Percentiles rank a stretch among this genome's conserved stretches.
Evolutionary conservation across 345 rosid genomes (phyloP).

Genomic region (Eucalyptus brandiana): DNA sequence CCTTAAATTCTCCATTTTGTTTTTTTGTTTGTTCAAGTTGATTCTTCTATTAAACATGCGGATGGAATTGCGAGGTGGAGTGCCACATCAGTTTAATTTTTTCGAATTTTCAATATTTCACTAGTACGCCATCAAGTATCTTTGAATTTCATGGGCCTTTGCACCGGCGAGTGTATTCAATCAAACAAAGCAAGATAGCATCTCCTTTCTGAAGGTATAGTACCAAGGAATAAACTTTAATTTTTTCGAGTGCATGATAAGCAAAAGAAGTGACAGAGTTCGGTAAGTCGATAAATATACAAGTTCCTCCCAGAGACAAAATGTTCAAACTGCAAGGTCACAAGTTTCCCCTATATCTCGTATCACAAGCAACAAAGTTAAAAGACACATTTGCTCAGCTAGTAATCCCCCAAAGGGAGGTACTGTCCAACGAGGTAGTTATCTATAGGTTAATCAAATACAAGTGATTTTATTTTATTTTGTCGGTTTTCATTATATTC

Average conservation of each 20-base stretch:
- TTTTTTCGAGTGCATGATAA: background rate
- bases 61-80: too few relatives aligned
- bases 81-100: too few relatives aligned
- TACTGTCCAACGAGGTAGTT: background rate
- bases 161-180: background rate
- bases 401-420: background rate
- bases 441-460: background rate
- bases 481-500: rapidly evolving
- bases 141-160: background rate
- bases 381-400: background rate
- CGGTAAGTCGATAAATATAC: background rate
- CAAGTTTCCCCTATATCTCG: background rate
- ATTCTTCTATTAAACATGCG: too few relatives aligned
- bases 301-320: background rate
- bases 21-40: too few relatives aligned
- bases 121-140: background rate
- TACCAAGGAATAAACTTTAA: background rate
- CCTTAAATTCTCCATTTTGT: too few relatives aligned
- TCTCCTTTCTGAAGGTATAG: background rate
- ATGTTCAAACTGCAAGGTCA: background rate
- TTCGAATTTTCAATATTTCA: background rate
- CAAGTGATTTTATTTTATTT: rapidly evolving
- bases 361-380: background rate
- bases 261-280: background rate
- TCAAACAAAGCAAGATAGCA: background rate